These are phyloP conservation scores for Serendipita sp. DNA, from an alignment of 768 basidiomycete species.

Conservation along the genomic window DNA sequence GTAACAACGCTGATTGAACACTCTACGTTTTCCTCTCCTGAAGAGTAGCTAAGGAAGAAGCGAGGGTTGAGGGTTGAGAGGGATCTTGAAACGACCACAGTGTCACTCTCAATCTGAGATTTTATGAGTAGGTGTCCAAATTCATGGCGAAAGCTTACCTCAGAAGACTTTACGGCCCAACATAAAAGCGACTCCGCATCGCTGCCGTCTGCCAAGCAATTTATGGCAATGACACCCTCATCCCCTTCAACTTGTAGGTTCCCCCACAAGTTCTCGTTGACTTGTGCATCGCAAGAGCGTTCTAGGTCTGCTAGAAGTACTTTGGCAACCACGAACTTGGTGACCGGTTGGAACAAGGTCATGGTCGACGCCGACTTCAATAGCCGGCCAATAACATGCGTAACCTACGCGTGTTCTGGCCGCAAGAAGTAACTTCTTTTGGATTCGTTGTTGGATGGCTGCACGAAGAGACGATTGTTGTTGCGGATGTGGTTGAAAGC, in stretches of 20 bases:
- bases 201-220: not conserved
- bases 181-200: not conserved
- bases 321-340: no score
- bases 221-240: not conserved
- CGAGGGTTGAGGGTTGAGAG: not conserved
- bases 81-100: not conserved
- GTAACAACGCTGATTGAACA: not conserved
- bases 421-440: not conserved
- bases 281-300: no score
- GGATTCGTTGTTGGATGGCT: slow-evolving; percentile 2
- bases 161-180: not conserved
- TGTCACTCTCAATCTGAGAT: not conserved
- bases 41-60: not conserved
- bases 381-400: slow-evolving; percentile 1
- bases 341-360: not conserved
- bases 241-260: not conserved
- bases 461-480: not conserved
- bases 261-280: not conserved
- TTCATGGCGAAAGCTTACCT: not conserved
- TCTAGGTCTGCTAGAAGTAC: no score
- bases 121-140: not conserved
- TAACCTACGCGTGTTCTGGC: not conserved
- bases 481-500: not conserved
- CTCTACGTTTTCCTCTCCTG: not conserved
- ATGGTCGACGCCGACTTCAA: not conserved